Percentiles rank a stretch among this genome's conserved stretches.
Evolutionary conservation across 805 yeast genomes (phyloP).

Genomic region (Myxozyma monticola): DNA sequence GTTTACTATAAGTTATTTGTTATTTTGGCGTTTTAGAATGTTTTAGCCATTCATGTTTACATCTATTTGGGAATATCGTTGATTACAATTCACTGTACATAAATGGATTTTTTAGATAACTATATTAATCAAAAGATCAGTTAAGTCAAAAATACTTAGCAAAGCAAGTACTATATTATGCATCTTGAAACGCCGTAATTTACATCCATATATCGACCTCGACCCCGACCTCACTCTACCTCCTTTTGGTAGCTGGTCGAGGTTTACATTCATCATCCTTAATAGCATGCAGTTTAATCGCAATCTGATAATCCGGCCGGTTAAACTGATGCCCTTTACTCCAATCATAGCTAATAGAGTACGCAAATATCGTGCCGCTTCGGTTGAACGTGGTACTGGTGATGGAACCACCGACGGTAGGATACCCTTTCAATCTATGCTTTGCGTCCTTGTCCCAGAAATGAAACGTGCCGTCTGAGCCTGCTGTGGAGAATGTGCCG

Average conservation of each 20-base stretch:
- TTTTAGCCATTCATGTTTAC: no score
- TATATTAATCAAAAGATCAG: no score
- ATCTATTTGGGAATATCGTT: no score
- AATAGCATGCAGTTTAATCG: constrained; percentile 78
- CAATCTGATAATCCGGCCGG: constrained; percentile 70
- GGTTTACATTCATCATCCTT: constrained; percentile 66
- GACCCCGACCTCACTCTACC: no score
- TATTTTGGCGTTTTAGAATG: no score
- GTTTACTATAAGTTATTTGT: no score
- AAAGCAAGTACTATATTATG: no score
- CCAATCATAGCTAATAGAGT: constrained; percentile 95
- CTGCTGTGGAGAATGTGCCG: constrained; percentile 92
- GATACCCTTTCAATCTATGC: constrained; percentile 80
- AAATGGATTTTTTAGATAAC: no score
- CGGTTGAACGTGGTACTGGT: constrained; percentile 79
- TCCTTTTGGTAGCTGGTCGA: constrained; percentile 14
- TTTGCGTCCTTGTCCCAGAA: constrained; percentile 95
- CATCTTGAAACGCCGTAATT: no score
- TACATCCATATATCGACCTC: no score
- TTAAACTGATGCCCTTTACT: constrained; percentile 74
- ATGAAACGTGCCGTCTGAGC: constrained; percentile 89
- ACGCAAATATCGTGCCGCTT: constrained; percentile 81
- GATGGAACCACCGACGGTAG: constrained; percentile 62
- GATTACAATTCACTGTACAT: no score
- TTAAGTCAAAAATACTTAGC: no score